A percentile compares a stretch with the other conserved stretches of the same genome.
Conservation (phyloP, 148 eudicot species). For the Vaccinium corymbosum region DNA sequence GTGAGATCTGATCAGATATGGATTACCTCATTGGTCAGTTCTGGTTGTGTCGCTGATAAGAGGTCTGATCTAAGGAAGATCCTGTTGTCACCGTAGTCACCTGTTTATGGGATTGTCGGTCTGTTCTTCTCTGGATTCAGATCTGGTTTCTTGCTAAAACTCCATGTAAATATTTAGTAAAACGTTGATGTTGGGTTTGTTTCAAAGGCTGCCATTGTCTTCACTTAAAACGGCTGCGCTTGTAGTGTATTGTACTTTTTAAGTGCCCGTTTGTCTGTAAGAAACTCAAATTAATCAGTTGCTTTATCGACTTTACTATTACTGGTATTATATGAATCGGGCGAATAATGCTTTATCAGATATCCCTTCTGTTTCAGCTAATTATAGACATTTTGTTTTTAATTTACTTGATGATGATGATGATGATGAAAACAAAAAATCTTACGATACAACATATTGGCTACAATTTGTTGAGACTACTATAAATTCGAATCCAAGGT, state of each 20-base stretch:
- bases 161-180: neutral
- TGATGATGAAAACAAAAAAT: no score
- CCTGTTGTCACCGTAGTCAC: constrained; percentile 41
- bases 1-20: constrained; percentile 76
- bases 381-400: no score
- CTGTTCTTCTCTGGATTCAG: neutral
- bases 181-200: neutral
- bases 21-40: constrained; percentile 66
- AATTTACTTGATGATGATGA: no score
- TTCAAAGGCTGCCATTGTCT: constrained; percentile 1
- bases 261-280: neutral
- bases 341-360: neutral
- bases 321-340: neutral
- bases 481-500: no score
- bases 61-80: constrained; percentile 42
- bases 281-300: neutral
- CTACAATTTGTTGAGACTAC: no score
- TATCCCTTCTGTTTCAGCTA: no score
- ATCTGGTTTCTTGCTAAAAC: neutral
- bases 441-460: no score
- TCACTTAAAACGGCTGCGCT: neutral
- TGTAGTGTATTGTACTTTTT: neutral
- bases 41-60: constrained; percentile 51
- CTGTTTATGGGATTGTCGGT: neutral
- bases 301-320: neutral